Percentiles rank a stretch among this genome's conserved stretches.
These are phyloP conservation scores for Pseudisothecium myosuroides DNA, from an alignment of 225 moss, liverwort and hornwort genomes.

Conservation along the genomic window DNA sequence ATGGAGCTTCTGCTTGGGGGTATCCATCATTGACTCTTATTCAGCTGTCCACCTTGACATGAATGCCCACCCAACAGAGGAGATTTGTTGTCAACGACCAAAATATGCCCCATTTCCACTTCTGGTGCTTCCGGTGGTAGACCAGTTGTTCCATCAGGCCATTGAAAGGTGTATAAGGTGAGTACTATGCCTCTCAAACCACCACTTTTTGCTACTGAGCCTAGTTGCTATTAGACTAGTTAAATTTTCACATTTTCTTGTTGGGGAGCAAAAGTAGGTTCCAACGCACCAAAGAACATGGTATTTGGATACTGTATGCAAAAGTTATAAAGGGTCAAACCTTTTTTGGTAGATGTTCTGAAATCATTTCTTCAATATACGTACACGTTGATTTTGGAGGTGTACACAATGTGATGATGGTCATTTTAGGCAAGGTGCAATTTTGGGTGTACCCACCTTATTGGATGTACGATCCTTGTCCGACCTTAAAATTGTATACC, in stretches of 20 bases:
- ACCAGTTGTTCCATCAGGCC: not conserved
- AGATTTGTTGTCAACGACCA: not conserved
- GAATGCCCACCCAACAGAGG: not conserved
- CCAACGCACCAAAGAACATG: accelerated
- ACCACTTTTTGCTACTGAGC: not conserved
- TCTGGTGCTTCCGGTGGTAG: not conserved
- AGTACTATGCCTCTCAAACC: not conserved
- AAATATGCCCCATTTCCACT: not conserved
- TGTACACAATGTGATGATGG: not conserved
- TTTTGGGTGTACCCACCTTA: not conserved
- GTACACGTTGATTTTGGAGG: not conserved
- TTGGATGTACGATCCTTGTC: not conserved
- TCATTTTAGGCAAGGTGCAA: accelerated
- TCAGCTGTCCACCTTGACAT: not conserved
- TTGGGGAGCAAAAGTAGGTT: not conserved
- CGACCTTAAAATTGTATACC: not conserved
- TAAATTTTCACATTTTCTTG: too few species aligned
- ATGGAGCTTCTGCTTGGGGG: not conserved
- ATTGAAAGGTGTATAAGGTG: not conserved
- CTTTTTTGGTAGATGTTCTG: not conserved
- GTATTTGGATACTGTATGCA: accelerated
- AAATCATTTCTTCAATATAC: accelerated
- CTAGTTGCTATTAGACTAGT: not conserved
- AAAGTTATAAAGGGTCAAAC: not conserved
- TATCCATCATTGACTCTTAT: not conserved